phyloP scores from a whole-genome alignment of 768 basidiomycete species.

The Lactarius quietus region DNA sequence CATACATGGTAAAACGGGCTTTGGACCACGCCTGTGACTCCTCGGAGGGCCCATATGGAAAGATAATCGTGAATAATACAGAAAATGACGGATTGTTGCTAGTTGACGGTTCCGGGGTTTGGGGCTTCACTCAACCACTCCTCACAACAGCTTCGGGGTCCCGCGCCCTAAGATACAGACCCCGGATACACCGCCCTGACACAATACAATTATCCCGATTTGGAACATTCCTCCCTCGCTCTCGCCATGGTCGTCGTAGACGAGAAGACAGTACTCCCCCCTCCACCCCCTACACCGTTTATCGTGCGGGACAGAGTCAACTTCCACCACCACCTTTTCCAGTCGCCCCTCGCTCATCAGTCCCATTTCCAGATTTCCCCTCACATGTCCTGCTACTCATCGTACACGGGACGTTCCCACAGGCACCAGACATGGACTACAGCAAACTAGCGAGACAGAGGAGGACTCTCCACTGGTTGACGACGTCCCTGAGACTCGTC shows the following conservation, averaged over 20 bases:
- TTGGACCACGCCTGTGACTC: constrained; percentile 23
- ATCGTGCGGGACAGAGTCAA: neutral
- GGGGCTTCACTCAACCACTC: constrained; percentile 2
- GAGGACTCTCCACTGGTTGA: constrained; percentile 69
- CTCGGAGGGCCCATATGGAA: constrained; percentile 23
- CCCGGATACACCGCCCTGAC: neutral
- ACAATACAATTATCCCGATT: neutral
- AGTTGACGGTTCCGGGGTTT: constrained; percentile 21
- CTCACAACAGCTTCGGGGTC: constrained; percentile 11
- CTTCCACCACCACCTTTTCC: constrained; percentile 16
- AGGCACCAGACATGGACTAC: constrained; percentile 39
- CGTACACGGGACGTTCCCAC: constrained; percentile 62
- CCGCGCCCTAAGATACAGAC: neutral
- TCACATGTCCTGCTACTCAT: constrained; percentile 65
- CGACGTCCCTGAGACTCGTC: constrained; percentile 58
- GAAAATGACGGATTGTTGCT: constrained; percentile 11
- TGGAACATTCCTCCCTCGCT: neutral
- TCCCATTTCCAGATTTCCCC: constrained; percentile 42
- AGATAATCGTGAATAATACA: constrained; percentile 14
- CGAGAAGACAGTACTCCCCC: constrained; percentile 13
- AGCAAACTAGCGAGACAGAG: constrained; percentile 51
- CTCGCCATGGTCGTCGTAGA: constrained; percentile 40
- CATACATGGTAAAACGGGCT: constrained; percentile 23
- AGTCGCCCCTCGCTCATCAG: neutral
- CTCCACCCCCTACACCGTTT: constrained; percentile 15